A percentile compares a stretch with the other conserved stretches of the same genome.
These are phyloP conservation scores for Flaveria ramosissima DNA, from an alignment of 129 eudicot genomes.

Conservation along the genomic window DNA sequence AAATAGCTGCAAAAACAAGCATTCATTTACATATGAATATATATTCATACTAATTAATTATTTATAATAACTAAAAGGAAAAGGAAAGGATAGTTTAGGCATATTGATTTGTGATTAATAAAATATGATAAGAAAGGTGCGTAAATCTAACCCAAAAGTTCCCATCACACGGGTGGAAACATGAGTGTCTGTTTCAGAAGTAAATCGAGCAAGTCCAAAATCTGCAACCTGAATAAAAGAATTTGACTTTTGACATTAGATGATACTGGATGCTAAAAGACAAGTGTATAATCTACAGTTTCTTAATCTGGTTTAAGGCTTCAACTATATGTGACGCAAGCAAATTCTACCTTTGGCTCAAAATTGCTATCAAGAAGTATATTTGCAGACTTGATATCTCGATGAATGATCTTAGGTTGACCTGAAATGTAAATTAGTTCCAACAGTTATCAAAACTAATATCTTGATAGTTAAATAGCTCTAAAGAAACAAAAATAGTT, in stretches of 20 bases:
- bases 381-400: constrained; percentile 88
- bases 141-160: constrained; percentile 72
- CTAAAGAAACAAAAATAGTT: background rate
- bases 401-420: constrained; percentile 87
- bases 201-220: constrained; percentile 86
- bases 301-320: background rate
- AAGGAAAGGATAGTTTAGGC: background rate
- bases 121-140: constrained; percentile 10
- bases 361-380: constrained; percentile 79
- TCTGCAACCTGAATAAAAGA: constrained; percentile 69
- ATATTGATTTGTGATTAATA: background rate
- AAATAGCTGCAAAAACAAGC: constrained; percentile 57
- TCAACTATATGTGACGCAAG: constrained; percentile 4
- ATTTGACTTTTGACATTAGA: background rate
- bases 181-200: constrained; percentile 70
- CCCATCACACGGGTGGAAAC: constrained; percentile 83
- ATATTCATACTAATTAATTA: background rate
- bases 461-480: background rate
- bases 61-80: background rate
- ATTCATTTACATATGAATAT: background rate
- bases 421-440: constrained; percentile 45
- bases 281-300: background rate
- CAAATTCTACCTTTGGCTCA: constrained; percentile 71
- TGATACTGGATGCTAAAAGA: background rate
- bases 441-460: background rate